Percentiles rank a stretch among this genome's conserved stretches.
phyloP scores from a whole-genome alignment of 192 early-diverging fungal genomes.

The Podila epicladia region DNA sequence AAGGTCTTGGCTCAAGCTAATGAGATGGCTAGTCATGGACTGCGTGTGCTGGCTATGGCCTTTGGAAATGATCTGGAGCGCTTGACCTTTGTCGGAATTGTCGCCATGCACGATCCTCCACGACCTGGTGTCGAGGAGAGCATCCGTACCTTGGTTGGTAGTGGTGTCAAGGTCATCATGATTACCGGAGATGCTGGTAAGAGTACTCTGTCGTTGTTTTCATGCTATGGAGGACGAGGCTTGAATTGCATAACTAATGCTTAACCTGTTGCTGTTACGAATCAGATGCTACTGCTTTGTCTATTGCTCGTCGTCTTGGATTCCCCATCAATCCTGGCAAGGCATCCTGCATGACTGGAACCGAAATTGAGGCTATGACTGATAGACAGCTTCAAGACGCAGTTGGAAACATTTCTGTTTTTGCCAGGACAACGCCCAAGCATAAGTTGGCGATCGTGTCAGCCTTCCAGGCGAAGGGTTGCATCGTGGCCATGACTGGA shows the following conservation, averaged over 20 bases:
- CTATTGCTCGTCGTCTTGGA: conserved; percentile 89
- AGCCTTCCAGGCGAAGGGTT: conserved; percentile 86
- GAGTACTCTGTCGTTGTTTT: background rate
- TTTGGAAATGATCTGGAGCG: conserved; percentile 64
- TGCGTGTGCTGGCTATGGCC: conserved; percentile 90
- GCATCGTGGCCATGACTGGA: conserved; percentile 95
- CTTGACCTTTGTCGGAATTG: conserved; percentile 83
- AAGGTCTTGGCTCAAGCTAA: conserved; percentile 65
- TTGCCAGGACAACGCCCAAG: conserved; percentile 84
- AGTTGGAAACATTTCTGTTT: conserved; percentile 71
- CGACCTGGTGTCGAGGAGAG: conserved; percentile 79
- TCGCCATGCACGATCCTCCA: conserved; percentile 95
- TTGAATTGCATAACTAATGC: conserved; percentile 22
- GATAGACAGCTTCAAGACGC: conserved; percentile 70
- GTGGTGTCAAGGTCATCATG: conserved; percentile 95
- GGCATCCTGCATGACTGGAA: conserved; percentile 75
- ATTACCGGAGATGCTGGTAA: conserved; percentile 93
- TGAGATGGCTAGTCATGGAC: conserved; percentile 78
- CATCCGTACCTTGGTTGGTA: conserved; percentile 73
- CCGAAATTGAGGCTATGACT: conserved; percentile 74
- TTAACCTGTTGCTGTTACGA: background rate
- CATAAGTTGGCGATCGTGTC: conserved; percentile 94
- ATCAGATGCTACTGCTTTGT: conserved; percentile 83
- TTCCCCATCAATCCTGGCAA: conserved; percentile 73
- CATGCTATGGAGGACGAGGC: background rate